Evolutionary conservation across 2,329 filamentous ascomycete species (phyloP).

Genomic region (Aureobasidium subglaciale): DNA sequence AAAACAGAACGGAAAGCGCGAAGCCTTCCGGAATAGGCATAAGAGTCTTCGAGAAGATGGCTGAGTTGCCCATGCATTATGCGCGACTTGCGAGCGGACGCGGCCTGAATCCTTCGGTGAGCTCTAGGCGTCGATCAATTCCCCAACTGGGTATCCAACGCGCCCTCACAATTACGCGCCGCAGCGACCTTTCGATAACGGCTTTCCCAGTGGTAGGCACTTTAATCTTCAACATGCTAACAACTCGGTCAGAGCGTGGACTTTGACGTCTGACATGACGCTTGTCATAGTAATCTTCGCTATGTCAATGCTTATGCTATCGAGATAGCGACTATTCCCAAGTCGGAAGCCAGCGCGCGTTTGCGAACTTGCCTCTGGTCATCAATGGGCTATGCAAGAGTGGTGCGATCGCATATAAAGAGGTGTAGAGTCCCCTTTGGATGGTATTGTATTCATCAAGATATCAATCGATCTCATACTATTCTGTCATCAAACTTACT

Average conservation of each 20-base stretch:
- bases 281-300: background rate
- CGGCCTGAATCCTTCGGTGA: conserved; percentile 4
- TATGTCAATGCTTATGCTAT: background rate
- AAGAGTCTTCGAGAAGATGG: background rate
- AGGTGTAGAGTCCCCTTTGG: too few species aligned
- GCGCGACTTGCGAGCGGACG: background rate
- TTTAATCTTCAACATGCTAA: too few species aligned
- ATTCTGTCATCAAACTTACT: too few species aligned
- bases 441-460: background rate
- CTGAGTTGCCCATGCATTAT: too few species aligned
- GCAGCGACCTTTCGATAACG: background rate
- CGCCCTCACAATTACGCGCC: background rate
- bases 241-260: too few species aligned
- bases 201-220: too few species aligned
- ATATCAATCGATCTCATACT: background rate
- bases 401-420: background rate
- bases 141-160: background rate
- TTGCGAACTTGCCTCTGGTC: background rate
- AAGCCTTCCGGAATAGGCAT: background rate
- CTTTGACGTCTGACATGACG: background rate
- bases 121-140: background rate
- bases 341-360: background rate
- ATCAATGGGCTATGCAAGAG: background rate
- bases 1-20: background rate
- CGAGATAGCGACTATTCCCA: background rate